Evolutionary conservation across 495 filamentous ascomycete genomes (phyloP), one percentile per base, ranked within the genome.

Genomic region (Aspergillus campestris): DNA sequence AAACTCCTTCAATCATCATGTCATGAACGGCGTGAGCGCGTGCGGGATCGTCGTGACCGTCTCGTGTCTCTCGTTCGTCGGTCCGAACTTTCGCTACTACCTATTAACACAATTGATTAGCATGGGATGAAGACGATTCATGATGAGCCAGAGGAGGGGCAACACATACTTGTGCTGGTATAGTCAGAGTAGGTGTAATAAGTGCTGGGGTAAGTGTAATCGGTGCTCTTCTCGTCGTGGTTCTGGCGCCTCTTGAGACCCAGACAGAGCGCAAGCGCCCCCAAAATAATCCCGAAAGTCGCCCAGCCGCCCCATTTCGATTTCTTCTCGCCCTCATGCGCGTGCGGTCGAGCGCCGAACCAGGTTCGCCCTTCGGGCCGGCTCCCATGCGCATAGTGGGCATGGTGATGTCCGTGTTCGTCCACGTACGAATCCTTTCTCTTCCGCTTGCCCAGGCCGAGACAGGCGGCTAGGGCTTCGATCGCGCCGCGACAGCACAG

Each of bases 401-500:
- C 78, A 55, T 87, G 81, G 35, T 78, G 80, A 55, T 87, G 83
- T 64, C 89, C 82, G 53, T 24, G 18, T 4, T 24, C 18, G 18
- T 24, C 18, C 18, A 86, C 71, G 42, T 82, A 77, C 11, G 78
- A 78, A 24, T 78, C 74, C 44, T 59, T 68, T 55, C 60, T 64
- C 40, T 70, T 60, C 56, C 69, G 64, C 42, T 58, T 60, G 42
- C 56, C 58, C 57, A 80, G 51, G 27, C 86, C 87, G 41, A 94
- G 73, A 42, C 85, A 66, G 30, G 78, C 84, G 41, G 86, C 63
- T 18, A 87, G 44, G 11, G 67, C 74, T 44, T 83, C 75, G 60
- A 86, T 73, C 13, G 81, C 62, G 7, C 81, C 81, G 48, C 75
- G 78, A 48, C 82, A 75, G 53, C 87, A 83, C 65, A 81, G 78